Evolutionary conservation across 2,329 filamentous ascomycete genomes (phyloP).

Genomic region (Stromatinia cepivora): DNA sequence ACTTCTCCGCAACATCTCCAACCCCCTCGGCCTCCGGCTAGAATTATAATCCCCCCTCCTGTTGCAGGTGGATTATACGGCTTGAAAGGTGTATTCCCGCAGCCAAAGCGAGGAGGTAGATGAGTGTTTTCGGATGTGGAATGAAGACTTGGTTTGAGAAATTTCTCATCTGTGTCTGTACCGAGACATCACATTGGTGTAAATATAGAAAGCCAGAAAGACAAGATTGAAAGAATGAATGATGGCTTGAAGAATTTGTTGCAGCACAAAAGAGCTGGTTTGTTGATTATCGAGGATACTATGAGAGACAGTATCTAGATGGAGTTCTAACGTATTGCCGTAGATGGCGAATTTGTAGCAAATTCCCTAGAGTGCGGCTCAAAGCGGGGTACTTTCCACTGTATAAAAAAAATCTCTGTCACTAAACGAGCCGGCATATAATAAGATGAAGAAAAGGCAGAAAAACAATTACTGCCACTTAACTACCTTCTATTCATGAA

Average conservation of each 20-base stretch:
- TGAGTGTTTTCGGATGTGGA: no score
- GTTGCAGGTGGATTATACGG: conserved; percentile 6
- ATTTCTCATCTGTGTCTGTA: neutral
- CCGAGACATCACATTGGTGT: no score
- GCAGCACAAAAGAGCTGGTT: no score
- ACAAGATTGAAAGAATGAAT: no score
- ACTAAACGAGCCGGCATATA: neutral
- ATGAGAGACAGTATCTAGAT: no score
- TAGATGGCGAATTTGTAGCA: neutral
- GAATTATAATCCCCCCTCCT: neutral
- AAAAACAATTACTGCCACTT: no score
- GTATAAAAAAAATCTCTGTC: no score
- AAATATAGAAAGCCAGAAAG: no score
- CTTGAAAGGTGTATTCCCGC: neutral
- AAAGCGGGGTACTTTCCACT: neutral
- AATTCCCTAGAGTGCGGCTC: no score
- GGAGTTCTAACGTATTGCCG: no score
- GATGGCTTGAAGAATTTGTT: no score
- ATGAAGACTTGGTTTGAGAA: neutral
- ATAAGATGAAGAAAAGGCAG: neutral
- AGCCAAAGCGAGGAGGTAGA: neutral
- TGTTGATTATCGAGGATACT: no score
- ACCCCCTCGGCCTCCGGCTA: neutral
- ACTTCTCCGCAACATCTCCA: neutral
- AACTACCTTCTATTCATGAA: neutral